phyloP scores from a whole-genome alignment of 1,284 basidiomycete genomes.

The Cerrena zonata region DNA sequence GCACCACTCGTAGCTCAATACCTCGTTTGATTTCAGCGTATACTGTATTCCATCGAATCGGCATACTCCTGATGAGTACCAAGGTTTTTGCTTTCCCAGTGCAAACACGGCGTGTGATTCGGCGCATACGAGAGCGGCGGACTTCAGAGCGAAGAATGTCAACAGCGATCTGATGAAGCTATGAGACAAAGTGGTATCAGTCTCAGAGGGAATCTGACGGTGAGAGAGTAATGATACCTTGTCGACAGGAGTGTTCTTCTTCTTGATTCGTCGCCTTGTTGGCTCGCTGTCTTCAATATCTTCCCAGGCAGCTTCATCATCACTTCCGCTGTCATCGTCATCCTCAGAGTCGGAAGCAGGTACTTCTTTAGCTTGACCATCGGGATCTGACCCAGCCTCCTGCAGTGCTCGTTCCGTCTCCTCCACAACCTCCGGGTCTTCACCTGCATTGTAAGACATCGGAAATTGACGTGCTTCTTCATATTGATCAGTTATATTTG shows the following conservation, averaged over 20 bases:
- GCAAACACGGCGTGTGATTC: background rate
- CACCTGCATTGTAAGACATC: background rate
- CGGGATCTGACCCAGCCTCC: background rate
- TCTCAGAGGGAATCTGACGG: background rate
- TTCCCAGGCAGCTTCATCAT: background rate
- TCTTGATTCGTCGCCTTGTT: background rate
- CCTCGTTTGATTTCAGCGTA: too few species aligned
- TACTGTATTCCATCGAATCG: background rate
- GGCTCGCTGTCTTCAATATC: background rate
- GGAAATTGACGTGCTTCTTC: constrained; percentile 3
- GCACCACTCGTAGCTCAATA: too few species aligned
- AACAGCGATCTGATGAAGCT: background rate
- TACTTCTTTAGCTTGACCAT: background rate
- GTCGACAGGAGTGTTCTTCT: background rate
- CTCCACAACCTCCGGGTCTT: background rate
- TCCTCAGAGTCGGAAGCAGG: background rate
- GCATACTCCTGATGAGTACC: background rate
- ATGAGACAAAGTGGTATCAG: background rate
- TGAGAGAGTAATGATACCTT: too few species aligned
- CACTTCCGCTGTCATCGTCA: background rate
- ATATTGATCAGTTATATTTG: background rate
- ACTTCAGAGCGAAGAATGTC: background rate
- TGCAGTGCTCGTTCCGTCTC: background rate
- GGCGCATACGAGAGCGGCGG: background rate
- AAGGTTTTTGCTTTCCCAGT: background rate